A percentile compares a stretch with the other conserved stretches of the same genome.
Evolutionary conservation across 805 yeast genomes (phyloP).

Genomic region (Ogataea sp.): DNA sequence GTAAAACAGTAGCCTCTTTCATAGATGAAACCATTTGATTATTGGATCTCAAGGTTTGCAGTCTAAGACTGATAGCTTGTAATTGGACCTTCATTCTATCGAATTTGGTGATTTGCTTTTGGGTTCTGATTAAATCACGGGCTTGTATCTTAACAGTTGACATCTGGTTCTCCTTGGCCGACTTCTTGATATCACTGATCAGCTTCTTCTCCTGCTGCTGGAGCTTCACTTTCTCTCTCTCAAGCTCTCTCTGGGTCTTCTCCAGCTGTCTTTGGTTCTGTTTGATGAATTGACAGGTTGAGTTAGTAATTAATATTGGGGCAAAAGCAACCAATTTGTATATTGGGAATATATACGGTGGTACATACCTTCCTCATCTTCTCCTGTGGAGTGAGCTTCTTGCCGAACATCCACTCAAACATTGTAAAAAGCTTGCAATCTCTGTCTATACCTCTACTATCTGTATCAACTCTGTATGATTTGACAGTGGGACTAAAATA

Average conservation of each 20-base stretch:
- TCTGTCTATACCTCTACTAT: too few species aligned
- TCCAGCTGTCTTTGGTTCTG: conserved; percentile 91
- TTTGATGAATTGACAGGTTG: background rate
- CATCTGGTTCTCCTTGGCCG: conserved; percentile 85
- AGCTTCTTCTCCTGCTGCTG: conserved; percentile 91
- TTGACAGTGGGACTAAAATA: too few species aligned
- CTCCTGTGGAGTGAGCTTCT: conserved; percentile 90
- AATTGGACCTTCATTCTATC: conserved; percentile 90
- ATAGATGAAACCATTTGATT: conserved; percentile 93
- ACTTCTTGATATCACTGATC: conserved; percentile 76
- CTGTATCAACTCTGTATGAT: too few species aligned
- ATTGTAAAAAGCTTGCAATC: conserved; percentile 14
- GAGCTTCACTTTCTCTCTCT: conserved; percentile 76
- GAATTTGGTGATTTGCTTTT: conserved; percentile 77
- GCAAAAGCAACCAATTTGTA: too few species aligned
- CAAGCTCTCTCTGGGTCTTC: conserved; percentile 87
- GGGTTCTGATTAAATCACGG: conserved; percentile 85
- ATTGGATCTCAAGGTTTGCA: conserved; percentile 87
- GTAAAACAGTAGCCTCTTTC: conserved; percentile 84
- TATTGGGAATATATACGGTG: background rate
- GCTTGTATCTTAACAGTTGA: conserved; percentile 93
- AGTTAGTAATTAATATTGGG: background rate
- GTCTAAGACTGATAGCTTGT: conserved; percentile 87
- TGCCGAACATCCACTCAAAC: conserved; percentile 95
- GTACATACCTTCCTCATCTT: conserved; percentile 60